Conservation (phyloP, 2,329 filamentous ascomycete genomes). For the Zasmidium citrigriseum region DNA sequence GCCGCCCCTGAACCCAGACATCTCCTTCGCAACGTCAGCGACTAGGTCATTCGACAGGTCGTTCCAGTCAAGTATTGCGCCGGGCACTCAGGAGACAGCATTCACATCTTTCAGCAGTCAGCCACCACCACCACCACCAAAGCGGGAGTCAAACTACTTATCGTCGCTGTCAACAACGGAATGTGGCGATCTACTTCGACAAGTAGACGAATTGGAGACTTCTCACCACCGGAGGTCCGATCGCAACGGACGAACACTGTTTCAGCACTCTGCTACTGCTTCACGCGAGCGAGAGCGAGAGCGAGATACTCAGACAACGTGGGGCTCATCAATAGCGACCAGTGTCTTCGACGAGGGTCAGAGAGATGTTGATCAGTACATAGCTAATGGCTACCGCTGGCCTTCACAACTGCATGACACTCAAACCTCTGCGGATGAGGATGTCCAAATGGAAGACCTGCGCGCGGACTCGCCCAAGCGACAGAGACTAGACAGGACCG, state of each 20-base stretch:
- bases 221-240: slow-evolving; percentile 11
- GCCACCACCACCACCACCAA: background rate
- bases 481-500: background rate
- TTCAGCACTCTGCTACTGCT: too few species aligned
- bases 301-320: background rate
- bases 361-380: background rate
- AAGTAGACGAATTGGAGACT: background rate
- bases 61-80: slow-evolving; percentile 9
- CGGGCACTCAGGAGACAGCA: slow-evolving; percentile 14
- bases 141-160: slow-evolving; percentile 7
- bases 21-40: slow-evolving; percentile 4
- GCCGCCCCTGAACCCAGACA: background rate
- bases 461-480: background rate
- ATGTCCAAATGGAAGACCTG: background rate
- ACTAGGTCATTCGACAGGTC: slow-evolving; percentile 14
- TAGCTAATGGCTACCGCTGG: background rate
- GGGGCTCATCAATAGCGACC: slow-evolving; percentile 6
- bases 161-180: slow-evolving; percentile 9
- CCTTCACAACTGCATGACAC: too few species aligned
- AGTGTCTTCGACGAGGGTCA: background rate
- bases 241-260: slow-evolving; percentile 5
- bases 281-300: too few species aligned
- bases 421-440: slow-evolving; percentile 1
- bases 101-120: slow-evolving; percentile 16
- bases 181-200: slow-evolving; percentile 3